Base-by-base conservation (phyloP, 2,329 filamentous ascomycete species). In the Lachnellula hyalina region DNA sequence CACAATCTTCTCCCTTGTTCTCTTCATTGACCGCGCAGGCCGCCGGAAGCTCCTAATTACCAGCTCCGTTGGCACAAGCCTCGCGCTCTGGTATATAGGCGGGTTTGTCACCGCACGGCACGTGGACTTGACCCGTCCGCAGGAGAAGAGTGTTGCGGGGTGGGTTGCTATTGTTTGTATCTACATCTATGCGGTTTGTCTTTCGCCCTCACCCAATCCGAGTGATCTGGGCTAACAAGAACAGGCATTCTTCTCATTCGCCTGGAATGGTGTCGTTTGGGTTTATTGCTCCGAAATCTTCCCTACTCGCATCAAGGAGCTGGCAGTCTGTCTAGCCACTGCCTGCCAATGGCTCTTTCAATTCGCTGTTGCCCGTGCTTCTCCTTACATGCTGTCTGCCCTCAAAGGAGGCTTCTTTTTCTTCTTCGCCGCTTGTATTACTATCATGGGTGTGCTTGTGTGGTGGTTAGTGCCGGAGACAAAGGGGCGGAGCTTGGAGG, bases 241-340 rank as follows among this genome's bases (percentile, higher is more conserved):
- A 35, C 28, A 56, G 49, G 81, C 79, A 0, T 84, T 85, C 69
- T 91, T 90, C 72, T 88, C 84, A 0, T 85, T 81, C 0, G 80
- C 81, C 0, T 89, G 85, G 85, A 88, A 88, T 66, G 85, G 85
- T 2, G 87, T 84, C 0, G 87, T 86, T 0, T 91, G 87, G 87
- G 85, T 91, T 21, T 73, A 88, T 65, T 89, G 89, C 74, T 78
- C 78, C 0, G 86, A 91, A 70, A 90, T 91, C 76, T 90, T 90
- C 69, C 81, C 86, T 63, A 80, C 83, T 60, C 86, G 85, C 71
- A 82, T 83, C 15, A 78, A 85, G 51, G 82, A 83, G 0, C 76
- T 91, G 0, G 87, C 86, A 1, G 87, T 90, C 66, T 86, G 87
- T 9, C 86, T 79, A 38, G 87, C 87, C 0, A 82, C 86, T 0